These are phyloP conservation scores for Hypoxylon fuscum DNA, from an alignment of 495 filamentous ascomycete species.

Conservation along the genomic window DNA sequence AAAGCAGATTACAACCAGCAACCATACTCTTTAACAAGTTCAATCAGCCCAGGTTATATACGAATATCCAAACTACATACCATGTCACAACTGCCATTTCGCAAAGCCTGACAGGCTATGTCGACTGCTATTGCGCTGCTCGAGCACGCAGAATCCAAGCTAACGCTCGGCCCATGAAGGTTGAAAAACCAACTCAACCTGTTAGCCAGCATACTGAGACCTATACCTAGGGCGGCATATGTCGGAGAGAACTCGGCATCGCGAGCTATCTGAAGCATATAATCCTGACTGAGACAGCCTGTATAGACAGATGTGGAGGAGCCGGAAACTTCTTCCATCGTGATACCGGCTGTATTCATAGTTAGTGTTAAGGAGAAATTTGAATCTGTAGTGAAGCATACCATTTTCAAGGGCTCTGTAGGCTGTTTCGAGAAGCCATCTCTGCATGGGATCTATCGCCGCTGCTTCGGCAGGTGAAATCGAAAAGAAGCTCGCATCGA, in stretches of 20 bases:
- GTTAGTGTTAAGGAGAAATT: neutral
- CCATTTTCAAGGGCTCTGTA: slow-evolving; percentile 64
- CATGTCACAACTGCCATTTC: slow-evolving; percentile 47
- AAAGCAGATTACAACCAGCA: slow-evolving; percentile 57
- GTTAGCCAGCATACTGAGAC: slow-evolving; percentile 60
- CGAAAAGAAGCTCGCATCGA: slow-evolving; percentile 63
- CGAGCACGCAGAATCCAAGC: slow-evolving; percentile 82
- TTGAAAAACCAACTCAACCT: slow-evolving; percentile 64
- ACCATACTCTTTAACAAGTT: slow-evolving; percentile 49
- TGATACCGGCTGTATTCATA: slow-evolving; percentile 42
- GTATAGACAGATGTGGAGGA: slow-evolving; percentile 39
- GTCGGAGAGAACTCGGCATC: slow-evolving; percentile 41
- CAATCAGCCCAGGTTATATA: neutral
- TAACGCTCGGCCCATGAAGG: slow-evolving; percentile 58
- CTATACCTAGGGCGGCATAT: slow-evolving; percentile 52
- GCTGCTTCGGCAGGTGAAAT: slow-evolving; percentile 59
- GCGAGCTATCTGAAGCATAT: slow-evolving; percentile 18
- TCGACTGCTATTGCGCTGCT: slow-evolving; percentile 62
- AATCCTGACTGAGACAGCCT: slow-evolving; percentile 35
- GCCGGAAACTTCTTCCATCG: slow-evolving; percentile 28
- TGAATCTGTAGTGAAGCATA: slow-evolving; percentile 19
- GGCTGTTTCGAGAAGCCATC: slow-evolving; percentile 58
- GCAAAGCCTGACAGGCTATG: slow-evolving; percentile 75
- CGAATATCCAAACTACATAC: slow-evolving; percentile 4
- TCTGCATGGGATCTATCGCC: slow-evolving; percentile 50